Evolutionary conservation across 805 yeast species (phyloP).

Genomic region (Schizosaccharomyces cryophilus): DNA sequence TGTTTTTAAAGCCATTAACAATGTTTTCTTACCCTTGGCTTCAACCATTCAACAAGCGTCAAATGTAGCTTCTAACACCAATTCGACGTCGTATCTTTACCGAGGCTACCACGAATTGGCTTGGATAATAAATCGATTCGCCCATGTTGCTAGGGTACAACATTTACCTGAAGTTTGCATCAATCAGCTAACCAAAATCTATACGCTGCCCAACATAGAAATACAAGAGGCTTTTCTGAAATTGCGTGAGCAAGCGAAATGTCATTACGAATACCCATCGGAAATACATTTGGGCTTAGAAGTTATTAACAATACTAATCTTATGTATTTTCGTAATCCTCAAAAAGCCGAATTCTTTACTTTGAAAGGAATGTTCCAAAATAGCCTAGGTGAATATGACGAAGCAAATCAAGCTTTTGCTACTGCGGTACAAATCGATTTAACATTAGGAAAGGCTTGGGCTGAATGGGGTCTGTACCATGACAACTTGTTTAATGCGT

Average conservation of each 20-base stretch:
- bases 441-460: conserved; percentile 93
- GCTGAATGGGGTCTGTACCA: conserved; percentile 98
- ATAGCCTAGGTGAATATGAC: conserved; percentile 68
- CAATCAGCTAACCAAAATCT: conserved; percentile 73
- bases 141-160: conserved; percentile 94
- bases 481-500: conserved; percentile 65
- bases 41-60: conserved; percentile 46
- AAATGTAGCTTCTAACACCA: conserved; percentile 18
- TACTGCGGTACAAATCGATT: conserved; percentile 86
- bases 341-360: conserved; percentile 97
- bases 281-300: conserved; percentile 89
- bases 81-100: conserved; percentile 78
- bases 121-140: conserved; percentile 93
- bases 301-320: conserved; percentile 84
- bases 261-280: conserved; percentile 77
- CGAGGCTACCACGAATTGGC: conserved; percentile 97
- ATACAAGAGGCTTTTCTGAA: conserved; percentile 94
- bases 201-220: conserved; percentile 88
- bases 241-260: conserved; percentile 87
- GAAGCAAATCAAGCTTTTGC: conserved; percentile 97
- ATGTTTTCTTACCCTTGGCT: conserved; percentile 76
- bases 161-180: conserved; percentile 92
- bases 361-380: conserved; percentile 89
- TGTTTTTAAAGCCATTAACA: conserved; percentile 86
- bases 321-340: conserved; percentile 87